Percentiles rank a stretch among this genome's conserved stretches.
phyloP scores from a whole-genome alignment of 768 basidiomycete genomes.

The Epithele typhae region DNA sequence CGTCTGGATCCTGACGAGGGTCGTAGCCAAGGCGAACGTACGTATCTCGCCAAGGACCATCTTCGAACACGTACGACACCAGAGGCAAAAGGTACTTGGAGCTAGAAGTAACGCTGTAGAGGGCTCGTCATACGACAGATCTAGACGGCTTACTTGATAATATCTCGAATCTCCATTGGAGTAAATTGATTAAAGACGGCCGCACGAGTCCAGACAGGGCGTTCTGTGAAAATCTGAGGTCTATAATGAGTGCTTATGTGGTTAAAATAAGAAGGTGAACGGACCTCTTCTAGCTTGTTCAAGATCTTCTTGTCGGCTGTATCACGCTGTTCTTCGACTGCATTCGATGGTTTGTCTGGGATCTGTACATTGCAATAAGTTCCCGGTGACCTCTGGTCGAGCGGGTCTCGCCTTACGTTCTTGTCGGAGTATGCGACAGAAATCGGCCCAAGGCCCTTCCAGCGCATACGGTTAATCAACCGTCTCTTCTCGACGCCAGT shows the following conservation, averaged over 20 bases:
- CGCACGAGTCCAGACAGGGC: constrained; percentile 88
- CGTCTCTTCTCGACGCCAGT: constrained; percentile 81
- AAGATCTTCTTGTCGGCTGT: constrained; percentile 53
- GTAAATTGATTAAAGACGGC: constrained; percentile 82
- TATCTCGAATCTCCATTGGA: constrained; percentile 59
- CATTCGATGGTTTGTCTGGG: constrained; percentile 59
- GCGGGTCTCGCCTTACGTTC: background rate
- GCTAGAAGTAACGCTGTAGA: too few species aligned
- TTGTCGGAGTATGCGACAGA: constrained; percentile 64
- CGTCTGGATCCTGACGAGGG: constrained; percentile 67
- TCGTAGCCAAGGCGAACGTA: constrained; percentile 87
- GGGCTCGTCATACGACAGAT: too few species aligned
- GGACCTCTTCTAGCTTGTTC: constrained; percentile 50
- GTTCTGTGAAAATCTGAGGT: constrained; percentile 58
- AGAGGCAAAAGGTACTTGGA: constrained; percentile 79
- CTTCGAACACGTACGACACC: constrained; percentile 84
- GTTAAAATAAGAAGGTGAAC: too few species aligned
- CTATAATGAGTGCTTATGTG: background rate
- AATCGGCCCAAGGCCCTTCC: constrained; percentile 78
- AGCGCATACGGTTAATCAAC: constrained; percentile 81
- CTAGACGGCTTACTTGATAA: constrained; percentile 60
- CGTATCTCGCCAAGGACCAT: constrained; percentile 93
- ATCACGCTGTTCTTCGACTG: constrained; percentile 55
- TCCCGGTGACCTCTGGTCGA: too few species aligned
- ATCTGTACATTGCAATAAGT: constrained; percentile 34